Conservation (phyloP, 345 rosid species). For the Trapa bicornis region DNA sequence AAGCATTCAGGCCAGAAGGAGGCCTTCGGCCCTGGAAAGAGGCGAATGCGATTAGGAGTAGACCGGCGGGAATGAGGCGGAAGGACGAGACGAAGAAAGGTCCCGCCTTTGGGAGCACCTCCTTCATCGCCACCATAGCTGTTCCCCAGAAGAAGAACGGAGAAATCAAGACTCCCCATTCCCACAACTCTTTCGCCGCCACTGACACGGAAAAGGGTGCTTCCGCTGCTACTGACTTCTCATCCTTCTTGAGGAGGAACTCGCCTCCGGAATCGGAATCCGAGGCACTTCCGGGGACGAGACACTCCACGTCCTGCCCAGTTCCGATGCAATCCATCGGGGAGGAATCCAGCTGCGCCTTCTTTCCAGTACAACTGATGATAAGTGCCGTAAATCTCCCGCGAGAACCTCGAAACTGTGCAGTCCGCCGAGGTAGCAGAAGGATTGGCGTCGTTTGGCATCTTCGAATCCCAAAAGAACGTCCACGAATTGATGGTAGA, state of each 20-base stretch:
- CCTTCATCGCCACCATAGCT: constrained; percentile 97
- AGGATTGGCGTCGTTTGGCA: background rate
- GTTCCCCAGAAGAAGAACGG: constrained; percentile 99
- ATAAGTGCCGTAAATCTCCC: background rate
- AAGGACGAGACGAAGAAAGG: constrained; percentile 82
- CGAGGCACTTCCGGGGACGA: background rate
- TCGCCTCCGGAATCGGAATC: background rate
- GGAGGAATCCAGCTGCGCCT: constrained; percentile 2
- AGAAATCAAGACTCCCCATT: constrained; percentile 62
- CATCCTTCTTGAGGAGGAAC: background rate
- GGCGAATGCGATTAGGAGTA: constrained; percentile 62
- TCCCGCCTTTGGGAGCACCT: constrained; percentile 71
- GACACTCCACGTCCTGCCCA: constrained; percentile 10
- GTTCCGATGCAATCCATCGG: constrained; percentile 8
- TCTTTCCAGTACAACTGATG: background rate
- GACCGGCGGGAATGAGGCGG: constrained; percentile 81
- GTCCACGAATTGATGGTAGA: background rate
- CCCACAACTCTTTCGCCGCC: constrained; percentile 16
- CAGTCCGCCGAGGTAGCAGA: background rate
- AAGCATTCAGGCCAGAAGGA: constrained; percentile 67
- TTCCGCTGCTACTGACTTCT: background rate
- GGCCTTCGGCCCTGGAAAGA: constrained; percentile 37
- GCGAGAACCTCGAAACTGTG: background rate
- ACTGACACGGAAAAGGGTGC: constrained; percentile 4
- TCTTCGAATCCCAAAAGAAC: background rate